Evolutionary conservation across 306 rosid species (phyloP).

Genomic region (Medicago arabica): DNA sequence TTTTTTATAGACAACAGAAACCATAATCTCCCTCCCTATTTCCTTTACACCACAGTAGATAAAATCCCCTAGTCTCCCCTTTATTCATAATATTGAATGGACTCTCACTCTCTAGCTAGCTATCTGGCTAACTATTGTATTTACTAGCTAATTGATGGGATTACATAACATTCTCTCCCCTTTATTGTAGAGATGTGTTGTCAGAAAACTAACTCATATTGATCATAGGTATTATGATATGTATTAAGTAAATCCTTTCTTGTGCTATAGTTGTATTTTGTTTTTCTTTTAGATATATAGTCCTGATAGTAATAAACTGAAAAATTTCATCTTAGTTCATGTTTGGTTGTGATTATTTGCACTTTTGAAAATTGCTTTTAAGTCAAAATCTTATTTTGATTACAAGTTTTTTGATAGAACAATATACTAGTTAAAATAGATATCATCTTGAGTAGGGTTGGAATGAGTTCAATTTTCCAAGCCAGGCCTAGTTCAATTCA

Average conservation of each 20-base stretch:
- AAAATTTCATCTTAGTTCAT: background rate
- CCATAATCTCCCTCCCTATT: background rate
- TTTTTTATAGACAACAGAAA: background rate
- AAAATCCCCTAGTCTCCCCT: background rate
- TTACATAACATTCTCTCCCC: background rate
- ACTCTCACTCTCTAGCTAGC: background rate
- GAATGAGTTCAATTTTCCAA: too few relatives aligned
- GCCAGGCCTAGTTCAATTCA: too few relatives aligned
- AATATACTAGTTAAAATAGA: background rate
- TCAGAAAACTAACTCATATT: background rate
- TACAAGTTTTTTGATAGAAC: background rate
- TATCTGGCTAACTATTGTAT: background rate
- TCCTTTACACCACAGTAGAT: background rate
- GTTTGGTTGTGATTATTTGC: background rate
- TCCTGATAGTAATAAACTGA: background rate
- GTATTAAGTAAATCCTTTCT: background rate
- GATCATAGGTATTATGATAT: background rate
- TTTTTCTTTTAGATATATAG: background rate
- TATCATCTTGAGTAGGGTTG: background rate
- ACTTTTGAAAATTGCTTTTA: background rate
- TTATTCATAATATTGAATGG: background rate
- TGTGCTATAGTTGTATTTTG: background rate
- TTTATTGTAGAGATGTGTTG: background rate
- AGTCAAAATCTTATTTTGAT: background rate
- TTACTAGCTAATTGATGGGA: background rate